phyloP scores from a whole-genome alignment of 208 protist species.

The Trichomonas gallinae region DNA sequence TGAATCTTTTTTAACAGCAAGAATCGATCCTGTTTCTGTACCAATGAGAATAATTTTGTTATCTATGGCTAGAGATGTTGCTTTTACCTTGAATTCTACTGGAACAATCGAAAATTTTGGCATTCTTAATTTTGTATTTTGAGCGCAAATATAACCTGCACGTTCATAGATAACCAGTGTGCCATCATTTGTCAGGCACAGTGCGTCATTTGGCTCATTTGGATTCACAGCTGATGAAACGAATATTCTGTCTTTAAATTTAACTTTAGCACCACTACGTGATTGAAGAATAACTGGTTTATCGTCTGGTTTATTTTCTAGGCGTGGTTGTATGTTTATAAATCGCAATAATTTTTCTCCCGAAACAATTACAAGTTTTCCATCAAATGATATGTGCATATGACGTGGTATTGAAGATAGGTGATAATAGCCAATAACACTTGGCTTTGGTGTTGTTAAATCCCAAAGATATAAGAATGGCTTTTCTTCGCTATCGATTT shows the following conservation, averaged over 20 bases:
- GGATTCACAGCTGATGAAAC: background rate
- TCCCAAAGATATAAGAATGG: background rate
- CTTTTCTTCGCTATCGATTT: background rate
- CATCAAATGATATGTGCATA: background rate
- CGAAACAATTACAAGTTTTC: background rate
- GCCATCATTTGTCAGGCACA: background rate
- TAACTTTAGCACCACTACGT: background rate
- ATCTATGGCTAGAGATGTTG: background rate
- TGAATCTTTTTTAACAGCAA: constrained; percentile 3
- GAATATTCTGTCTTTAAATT: constrained; percentile 6
- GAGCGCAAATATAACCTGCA: too few species aligned
- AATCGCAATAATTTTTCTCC: constrained; percentile 4
- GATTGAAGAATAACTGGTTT: background rate
- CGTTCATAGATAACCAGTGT: background rate
- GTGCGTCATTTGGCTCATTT: background rate
- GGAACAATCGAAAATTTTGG: background rate
- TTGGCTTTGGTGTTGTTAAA: background rate
- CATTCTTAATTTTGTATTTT: background rate
- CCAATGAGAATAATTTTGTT: background rate
- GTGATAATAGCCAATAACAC: background rate
- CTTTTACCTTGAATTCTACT: background rate
- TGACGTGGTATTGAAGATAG: background rate
- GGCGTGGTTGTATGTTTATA: background rate
- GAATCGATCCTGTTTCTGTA: background rate
- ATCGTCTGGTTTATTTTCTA: background rate